phyloP scores from a whole-genome alignment of 2,329 filamentous ascomycete species.

The Aspergillus tamarii region DNA sequence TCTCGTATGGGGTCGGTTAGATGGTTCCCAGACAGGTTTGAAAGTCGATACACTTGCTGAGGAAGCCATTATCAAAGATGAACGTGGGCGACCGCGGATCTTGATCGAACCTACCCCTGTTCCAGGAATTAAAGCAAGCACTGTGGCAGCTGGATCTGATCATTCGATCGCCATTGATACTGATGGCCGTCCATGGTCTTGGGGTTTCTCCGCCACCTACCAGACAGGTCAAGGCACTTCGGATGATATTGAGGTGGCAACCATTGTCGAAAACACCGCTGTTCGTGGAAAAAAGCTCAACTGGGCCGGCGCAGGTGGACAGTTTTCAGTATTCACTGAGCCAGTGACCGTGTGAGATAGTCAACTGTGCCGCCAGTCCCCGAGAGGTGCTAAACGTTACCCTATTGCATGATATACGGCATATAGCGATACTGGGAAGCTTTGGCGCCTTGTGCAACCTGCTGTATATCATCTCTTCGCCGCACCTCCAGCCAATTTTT shows the following conservation, averaged over 20 bases:
- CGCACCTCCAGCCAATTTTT: not conserved
- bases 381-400: not conserved
- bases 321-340: constrained; percentile 59
- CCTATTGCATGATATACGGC: not conserved
- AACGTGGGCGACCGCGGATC: constrained; percentile 69
- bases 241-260: constrained; percentile 80
- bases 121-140: constrained; percentile 60
- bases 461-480: not conserved
- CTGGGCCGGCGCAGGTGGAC: constrained; percentile 84
- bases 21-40: constrained; percentile 64
- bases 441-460: not conserved
- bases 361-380: not conserved
- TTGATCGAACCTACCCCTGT: constrained; percentile 67
- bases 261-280: constrained; percentile 81
- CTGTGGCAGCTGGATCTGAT: constrained; percentile 68
- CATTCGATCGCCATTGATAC: constrained; percentile 72
- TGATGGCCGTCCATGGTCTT: constrained; percentile 72
- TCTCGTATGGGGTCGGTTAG: constrained; percentile 63
- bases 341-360: constrained; percentile 24
- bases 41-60: constrained; percentile 59
- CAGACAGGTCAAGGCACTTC: constrained; percentile 76
- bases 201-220: constrained; percentile 81
- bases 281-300: constrained; percentile 73
- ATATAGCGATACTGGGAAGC: not conserved
- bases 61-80: constrained; percentile 66